Conservation (phyloP, 768 basidiomycete species). For the Boletus edulis region DNA sequence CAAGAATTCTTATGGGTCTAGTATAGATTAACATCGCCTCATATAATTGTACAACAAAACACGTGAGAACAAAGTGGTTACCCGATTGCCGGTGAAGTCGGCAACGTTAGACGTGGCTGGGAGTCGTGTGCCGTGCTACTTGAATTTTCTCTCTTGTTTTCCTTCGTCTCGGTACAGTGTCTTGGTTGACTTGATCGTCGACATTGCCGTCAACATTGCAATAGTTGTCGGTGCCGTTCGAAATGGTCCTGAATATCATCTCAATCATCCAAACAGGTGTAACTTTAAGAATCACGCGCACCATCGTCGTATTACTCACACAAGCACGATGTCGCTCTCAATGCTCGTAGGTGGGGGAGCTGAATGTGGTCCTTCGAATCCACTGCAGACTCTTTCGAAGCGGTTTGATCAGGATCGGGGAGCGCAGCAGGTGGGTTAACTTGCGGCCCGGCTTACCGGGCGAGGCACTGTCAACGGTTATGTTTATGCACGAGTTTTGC, state of each 20-base stretch:
- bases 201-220: background rate
- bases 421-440: conserved; percentile 60
- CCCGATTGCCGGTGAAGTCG: background rate
- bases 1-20: conserved; percentile 19
- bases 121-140: background rate
- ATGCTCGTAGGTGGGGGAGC: conserved; percentile 64
- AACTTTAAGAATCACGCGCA: background rate
- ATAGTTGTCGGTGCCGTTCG: background rate
- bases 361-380: conserved; percentile 86
- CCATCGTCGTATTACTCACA: background rate
- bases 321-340: conserved; percentile 65
- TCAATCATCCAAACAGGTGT: background rate
- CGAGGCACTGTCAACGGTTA: background rate
- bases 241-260: background rate
- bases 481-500: conserved; percentile 1
- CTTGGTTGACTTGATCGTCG: background rate
- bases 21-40: conserved; percentile 28
- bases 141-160: background rate
- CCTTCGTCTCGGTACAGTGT: background rate
- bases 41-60: conserved; percentile 28
- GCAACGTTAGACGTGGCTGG: background rate
- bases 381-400: conserved; percentile 77
- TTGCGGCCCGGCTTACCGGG: conserved; percentile 8
- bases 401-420: conserved; percentile 78
- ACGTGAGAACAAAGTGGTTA: conserved; percentile 10